These are phyloP conservation scores for Zygoascus ofunaensis DNA, from an alignment of 805 yeast species.

Conservation along the genomic window DNA sequence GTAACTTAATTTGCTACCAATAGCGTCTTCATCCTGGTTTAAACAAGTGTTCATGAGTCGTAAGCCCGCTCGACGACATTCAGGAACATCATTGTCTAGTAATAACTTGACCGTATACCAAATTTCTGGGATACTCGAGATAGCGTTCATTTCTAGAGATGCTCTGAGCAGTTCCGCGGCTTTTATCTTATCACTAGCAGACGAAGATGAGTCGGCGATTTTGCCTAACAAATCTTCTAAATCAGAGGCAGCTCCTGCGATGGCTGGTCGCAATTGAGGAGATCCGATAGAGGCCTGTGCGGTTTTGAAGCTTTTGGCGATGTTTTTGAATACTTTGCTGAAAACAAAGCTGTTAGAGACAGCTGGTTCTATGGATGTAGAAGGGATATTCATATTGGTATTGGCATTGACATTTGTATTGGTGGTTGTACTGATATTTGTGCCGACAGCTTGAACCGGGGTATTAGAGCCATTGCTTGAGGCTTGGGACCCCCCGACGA, in stretches of 20 bases:
- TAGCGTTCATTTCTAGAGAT: constrained; percentile 42
- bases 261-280: constrained; percentile 16
- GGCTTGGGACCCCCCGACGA: too few relatives aligned
- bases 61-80: constrained; percentile 42
- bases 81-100: constrained; percentile 32
- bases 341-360: constrained; percentile 10
- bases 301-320: constrained; percentile 19
- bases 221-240: constrained; percentile 25
- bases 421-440: too few relatives aligned
- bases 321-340: constrained; percentile 24
- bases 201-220: constrained; percentile 14
- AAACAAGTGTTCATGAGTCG: constrained; percentile 50
- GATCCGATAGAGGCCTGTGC: constrained; percentile 11
- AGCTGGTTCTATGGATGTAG: not conserved
- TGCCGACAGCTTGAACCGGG: too few relatives aligned
- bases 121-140: constrained; percentile 57
- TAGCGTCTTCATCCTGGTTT: constrained; percentile 38
- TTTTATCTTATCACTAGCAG: constrained; percentile 29
- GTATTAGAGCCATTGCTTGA: too few relatives aligned
- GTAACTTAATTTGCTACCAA: constrained; percentile 44
- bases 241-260: constrained; percentile 28
- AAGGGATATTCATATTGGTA: too few relatives aligned
- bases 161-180: constrained; percentile 45
- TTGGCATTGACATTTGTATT: too few relatives aligned
- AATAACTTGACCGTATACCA: constrained; percentile 63